These are phyloP conservation scores for Trichocladium antarcticum DNA, from an alignment of 495 filamentous ascomycete genomes.

Conservation along the genomic window DNA sequence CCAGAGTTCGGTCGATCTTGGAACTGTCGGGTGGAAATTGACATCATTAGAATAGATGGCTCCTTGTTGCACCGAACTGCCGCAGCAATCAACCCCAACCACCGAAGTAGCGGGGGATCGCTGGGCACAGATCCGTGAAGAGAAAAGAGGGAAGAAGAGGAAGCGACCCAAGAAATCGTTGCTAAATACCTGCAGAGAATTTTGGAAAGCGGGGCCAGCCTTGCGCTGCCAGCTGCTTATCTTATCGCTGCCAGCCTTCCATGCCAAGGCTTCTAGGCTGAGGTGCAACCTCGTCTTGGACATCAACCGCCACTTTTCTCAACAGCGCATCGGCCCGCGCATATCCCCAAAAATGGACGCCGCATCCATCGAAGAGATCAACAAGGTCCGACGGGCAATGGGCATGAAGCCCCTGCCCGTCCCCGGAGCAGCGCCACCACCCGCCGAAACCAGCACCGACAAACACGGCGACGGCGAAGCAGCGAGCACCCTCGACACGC, in stretches of 20 bases:
- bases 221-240: constrained; percentile 9
- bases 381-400: constrained; percentile 79
- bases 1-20: constrained; percentile 54
- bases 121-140: constrained; percentile 73
- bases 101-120: constrained; percentile 49
- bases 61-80: constrained; percentile 80
- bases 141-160: constrained; percentile 30
- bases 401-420: constrained; percentile 87
- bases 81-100: constrained; percentile 63
- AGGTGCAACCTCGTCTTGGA: background rate
- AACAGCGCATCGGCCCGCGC: background rate
- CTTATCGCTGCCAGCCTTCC: constrained; percentile 16
- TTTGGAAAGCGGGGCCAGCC: constrained; percentile 17
- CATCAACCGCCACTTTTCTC: background rate
- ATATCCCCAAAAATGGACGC: constrained; percentile 58
- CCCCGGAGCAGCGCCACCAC: constrained; percentile 43
- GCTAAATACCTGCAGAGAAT: constrained; percentile 22
- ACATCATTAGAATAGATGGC: constrained; percentile 62
- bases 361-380: constrained; percentile 84
- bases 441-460: constrained; percentile 23
- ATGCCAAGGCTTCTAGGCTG: background rate
- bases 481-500: constrained; percentile 66
- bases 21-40: constrained; percentile 91
- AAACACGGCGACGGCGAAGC: constrained; percentile 55
- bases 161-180: background rate